Conservation (phyloP, 2,329 filamentous ascomycete species). For the Penicillium sp. region DNA sequence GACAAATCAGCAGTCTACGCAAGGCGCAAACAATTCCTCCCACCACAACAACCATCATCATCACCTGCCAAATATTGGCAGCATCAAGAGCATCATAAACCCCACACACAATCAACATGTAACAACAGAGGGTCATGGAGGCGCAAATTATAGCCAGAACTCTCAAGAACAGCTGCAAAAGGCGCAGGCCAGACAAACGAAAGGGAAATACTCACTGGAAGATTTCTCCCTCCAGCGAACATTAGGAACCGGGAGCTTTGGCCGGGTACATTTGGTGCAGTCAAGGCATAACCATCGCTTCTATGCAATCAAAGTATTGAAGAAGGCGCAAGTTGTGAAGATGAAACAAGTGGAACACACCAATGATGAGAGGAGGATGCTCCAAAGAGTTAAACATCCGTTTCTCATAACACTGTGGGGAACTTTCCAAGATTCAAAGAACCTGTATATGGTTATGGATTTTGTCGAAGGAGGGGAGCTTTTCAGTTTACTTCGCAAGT, state of each 20-base stretch:
- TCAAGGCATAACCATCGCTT: constrained; percentile 97
- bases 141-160: constrained; percentile 3
- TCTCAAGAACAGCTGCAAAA: constrained; percentile 16
- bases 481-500: constrained; percentile 92
- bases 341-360: constrained; percentile 99
- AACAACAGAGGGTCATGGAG: background rate
- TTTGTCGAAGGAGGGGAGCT: constrained; percentile 98
- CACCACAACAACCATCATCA: constrained; percentile 38
- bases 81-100: constrained; percentile 81
- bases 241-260: constrained; percentile 93
- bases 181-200: constrained; percentile 17
- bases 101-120: constrained; percentile 44
- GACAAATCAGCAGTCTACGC: constrained; percentile 29
- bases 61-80: constrained; percentile 60
- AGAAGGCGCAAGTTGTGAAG: constrained; percentile 97
- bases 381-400: constrained; percentile 94
- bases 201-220: constrained; percentile 84
- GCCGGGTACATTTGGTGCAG: constrained; percentile 91
- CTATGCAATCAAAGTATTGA: constrained; percentile 97
- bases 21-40: constrained; percentile 23
- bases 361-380: constrained; percentile 94
- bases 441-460: constrained; percentile 99
- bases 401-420: constrained; percentile 98
- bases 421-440: constrained; percentile 92
- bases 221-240: constrained; percentile 91